Base-by-base conservation (phyloP, 179 eudicot species). In the Drosera spatulata region DNA sequence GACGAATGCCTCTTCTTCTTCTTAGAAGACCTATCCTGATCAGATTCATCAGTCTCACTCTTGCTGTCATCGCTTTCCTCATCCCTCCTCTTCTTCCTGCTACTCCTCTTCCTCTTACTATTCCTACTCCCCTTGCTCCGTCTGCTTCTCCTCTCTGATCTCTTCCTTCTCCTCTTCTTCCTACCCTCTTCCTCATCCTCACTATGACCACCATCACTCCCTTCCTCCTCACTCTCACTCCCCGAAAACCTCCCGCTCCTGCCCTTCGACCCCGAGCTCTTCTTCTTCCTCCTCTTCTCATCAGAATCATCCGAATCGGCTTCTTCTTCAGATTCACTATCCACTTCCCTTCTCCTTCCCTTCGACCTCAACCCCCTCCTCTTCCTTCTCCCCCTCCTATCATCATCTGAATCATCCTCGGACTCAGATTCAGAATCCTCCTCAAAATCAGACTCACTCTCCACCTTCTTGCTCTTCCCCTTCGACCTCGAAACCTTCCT, bases 191-290 rank as follows among this genome's bases (percentile, higher is more conserved):
- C 64, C 38, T 61, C 66, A 51, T n/a, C 55, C 43, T 60, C 65
- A 1, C 33, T 22, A 22, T 22, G 33, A 22, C 33, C 33, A 22
- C 38, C 44, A 1, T 37, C 60, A 14, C 67, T 76, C 60, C 70
- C 58, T 49, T 71, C 66, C 53, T 77, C 77, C 37, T 68, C 80
- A 2, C 76, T 67, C 42, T 73, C 82, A 33, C 71, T 82, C 39
- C 68, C 74, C 4, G 68, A 15, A 47, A 66, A 39, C 80, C 76
- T 64, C 69, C 70, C 73, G 59, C 80, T 67, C 56, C 66, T 74
- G 9, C 78, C 61, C 67, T 66, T 79, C 5, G 80, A 73, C 3
- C 75, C 69, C 55, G 75, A 74, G 41, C 63, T 63, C 61, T 46
- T 76, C 2, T 73, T 60, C 61, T 51, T 75, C 62, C 66, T 73